These are phyloP conservation scores for Grammothele lineata DNA, from an alignment of 768 basidiomycete species.

Conservation along the genomic window DNA sequence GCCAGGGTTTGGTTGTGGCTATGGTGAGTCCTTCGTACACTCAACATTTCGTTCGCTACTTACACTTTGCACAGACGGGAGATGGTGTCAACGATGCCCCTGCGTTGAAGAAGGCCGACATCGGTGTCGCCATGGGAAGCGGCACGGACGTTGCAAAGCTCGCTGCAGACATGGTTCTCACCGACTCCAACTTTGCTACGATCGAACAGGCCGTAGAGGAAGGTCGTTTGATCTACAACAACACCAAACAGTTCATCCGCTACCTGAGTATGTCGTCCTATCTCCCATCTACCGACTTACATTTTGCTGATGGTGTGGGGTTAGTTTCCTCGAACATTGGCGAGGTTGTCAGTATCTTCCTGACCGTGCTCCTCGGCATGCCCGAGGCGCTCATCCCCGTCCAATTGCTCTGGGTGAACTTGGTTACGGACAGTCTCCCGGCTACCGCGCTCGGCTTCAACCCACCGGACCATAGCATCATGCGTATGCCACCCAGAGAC, in stretches of 20 bases:
- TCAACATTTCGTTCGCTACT: conserved; percentile 1
- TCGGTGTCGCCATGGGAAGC: conserved; percentile 98
- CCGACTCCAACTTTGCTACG: conserved; percentile 96
- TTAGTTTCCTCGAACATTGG: conserved; percentile 94
- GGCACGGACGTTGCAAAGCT: conserved; percentile 98
- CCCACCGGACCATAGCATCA: conserved; percentile 93
- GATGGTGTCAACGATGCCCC: conserved; percentile 99
- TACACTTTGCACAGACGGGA: conserved; percentile 61
- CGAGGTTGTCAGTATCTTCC: conserved; percentile 95
- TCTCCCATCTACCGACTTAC: background rate
- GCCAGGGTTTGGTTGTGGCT: conserved; percentile 88
- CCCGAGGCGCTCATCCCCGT: conserved; percentile 98
- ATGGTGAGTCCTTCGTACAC: conserved; percentile 64
- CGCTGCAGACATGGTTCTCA: conserved; percentile 97
- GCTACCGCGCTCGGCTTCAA: conserved; percentile 98
- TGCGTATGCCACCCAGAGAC: conserved; percentile 89
- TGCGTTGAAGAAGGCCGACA: conserved; percentile 94
- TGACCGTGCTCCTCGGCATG: conserved; percentile 97
- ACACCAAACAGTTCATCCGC: conserved; percentile 99
- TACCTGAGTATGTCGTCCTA: conserved; percentile 76
- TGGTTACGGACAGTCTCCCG: conserved; percentile 94
- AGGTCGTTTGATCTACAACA: conserved; percentile 96
- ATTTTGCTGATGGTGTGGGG: conserved; percentile 10
- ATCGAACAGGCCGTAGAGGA: conserved; percentile 97
- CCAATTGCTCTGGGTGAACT: conserved; percentile 97